Percentiles rank a stretch among this genome's conserved stretches.
Conservation (phyloP, 2,329 filamentous ascomycete species). For the Dothideomycetes sp. region DNA sequence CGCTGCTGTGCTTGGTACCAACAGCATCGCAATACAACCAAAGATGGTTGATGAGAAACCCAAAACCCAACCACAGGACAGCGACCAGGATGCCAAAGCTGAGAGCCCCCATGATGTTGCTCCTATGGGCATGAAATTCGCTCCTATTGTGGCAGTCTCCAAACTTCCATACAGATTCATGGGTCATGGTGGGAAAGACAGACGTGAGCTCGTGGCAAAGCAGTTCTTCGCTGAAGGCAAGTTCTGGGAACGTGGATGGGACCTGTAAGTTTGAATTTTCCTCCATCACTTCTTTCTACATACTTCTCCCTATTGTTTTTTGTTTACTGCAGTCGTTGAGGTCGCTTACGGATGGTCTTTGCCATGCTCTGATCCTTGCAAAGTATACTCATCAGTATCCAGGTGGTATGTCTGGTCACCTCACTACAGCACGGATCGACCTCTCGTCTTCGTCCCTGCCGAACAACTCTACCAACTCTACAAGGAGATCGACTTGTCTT, state of each 20-base stretch:
- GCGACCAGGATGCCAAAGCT: background rate
- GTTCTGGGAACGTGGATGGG: conserved; percentile 57
- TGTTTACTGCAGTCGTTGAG: too few species aligned
- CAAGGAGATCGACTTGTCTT: conserved; percentile 49
- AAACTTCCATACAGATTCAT: conserved; percentile 54
- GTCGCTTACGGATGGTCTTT: too few species aligned
- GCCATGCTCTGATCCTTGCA: too few species aligned
- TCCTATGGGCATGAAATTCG: conserved; percentile 27
- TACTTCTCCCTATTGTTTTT: too few species aligned
- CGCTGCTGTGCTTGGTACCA: conserved; percentile 1
- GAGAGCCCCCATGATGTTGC: conserved; percentile 26
- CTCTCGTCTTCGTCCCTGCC: conserved; percentile 59
- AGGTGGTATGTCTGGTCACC: conserved; percentile 23
- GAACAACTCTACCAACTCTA: conserved; percentile 58
- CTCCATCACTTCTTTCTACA: too few species aligned
- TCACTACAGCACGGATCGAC: conserved; percentile 30
- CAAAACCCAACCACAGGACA: too few species aligned
- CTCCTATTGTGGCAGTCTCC: conserved; percentile 39
- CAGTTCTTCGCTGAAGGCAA: conserved; percentile 50
- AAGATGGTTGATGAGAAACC: too few species aligned
- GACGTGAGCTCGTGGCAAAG: conserved; percentile 37
- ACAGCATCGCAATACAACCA: too few species aligned
- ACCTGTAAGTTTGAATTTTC: conserved; percentile 75
- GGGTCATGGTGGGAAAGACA: conserved; percentile 28
- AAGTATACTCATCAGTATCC: background rate